Evolutionary conservation across 768 basidiomycete genomes (phyloP).

Genomic region (Boletellus emodensis): DNA sequence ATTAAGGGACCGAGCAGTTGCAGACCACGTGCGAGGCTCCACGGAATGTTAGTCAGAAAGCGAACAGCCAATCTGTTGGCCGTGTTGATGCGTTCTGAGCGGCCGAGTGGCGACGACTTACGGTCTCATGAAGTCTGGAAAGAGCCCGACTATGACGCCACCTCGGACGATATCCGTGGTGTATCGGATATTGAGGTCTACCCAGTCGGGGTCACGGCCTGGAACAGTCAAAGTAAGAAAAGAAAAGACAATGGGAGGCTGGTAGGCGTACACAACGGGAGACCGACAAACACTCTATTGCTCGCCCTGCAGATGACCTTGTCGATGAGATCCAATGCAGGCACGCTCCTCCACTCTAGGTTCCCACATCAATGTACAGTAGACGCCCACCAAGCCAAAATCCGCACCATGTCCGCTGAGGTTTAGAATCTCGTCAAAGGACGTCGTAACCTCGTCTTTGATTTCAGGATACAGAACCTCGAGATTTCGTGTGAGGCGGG

Average conservation of each 20-base stretch:
- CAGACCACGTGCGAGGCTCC: slow-evolving; percentile 6
- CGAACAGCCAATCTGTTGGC: neutral
- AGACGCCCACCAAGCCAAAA: neutral
- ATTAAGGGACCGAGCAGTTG: slow-evolving; percentile 27
- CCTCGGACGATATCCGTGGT: neutral
- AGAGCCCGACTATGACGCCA: neutral
- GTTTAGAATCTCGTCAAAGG: slow-evolving; percentile 38
- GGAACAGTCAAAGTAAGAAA: neutral
- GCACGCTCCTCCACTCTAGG: slow-evolving; percentile 39
- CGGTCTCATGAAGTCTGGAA: neutral
- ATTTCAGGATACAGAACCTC: slow-evolving; percentile 36
- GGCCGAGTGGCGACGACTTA: neutral
- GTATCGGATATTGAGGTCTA: neutral
- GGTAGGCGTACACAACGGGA: slow-evolving; percentile 37
- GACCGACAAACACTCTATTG: slow-evolving; percentile 48
- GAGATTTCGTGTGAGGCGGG: slow-evolving; percentile 36
- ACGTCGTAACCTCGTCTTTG: slow-evolving; percentile 38
- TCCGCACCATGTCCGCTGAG: slow-evolving; percentile 8
- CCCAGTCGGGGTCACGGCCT: neutral
- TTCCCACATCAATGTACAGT: neutral
- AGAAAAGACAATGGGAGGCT: neutral
- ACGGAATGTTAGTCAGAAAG: neutral
- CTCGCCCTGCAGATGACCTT: slow-evolving; percentile 38
- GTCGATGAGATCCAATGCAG: slow-evolving; percentile 22
- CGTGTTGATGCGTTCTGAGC: too few species aligned